Evolutionary conservation across 306 rosid species (phyloP).

Genomic region (Cucurbita pepo): DNA sequence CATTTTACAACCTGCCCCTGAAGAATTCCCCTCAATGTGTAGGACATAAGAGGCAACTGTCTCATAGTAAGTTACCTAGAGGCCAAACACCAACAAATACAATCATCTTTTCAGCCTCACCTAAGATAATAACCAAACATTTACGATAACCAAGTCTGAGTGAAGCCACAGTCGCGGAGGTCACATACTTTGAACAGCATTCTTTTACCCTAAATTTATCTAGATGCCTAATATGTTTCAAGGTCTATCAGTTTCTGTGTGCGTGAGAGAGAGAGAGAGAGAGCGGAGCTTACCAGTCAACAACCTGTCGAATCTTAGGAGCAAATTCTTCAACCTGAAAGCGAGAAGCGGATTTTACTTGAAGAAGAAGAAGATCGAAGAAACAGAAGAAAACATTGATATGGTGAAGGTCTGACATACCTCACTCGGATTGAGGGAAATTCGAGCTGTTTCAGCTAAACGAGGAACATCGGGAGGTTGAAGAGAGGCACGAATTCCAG

Average conservation of each 20-base stretch:
- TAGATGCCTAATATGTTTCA: not conserved
- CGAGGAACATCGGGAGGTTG: slow-evolving; percentile 48
- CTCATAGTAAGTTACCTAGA: not conserved
- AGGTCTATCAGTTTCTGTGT: not conserved
- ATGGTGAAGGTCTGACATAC: slow-evolving; percentile 5
- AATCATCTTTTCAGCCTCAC: not conserved
- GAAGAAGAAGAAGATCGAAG: not conserved
- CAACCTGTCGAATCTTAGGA: slow-evolving; percentile 61
- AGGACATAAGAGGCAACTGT: not conserved
- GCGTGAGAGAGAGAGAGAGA: not conserved
- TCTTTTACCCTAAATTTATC: not conserved
- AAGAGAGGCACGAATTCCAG: slow-evolving; percentile 22
- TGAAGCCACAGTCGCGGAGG: not conserved
- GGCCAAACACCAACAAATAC: not conserved
- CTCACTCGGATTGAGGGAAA: slow-evolving; percentile 50
- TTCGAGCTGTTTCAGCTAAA: slow-evolving; percentile 72
- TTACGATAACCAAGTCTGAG: not conserved
- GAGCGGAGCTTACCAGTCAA: slow-evolving; percentile 38
- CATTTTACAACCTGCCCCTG: not conserved
- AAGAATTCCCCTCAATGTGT: not conserved
- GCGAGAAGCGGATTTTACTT: not conserved
- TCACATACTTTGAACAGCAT: not conserved
- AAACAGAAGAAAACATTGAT: not conserved
- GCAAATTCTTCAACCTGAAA: slow-evolving; percentile 55
- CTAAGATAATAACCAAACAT: not conserved